These are phyloP conservation scores for Artemisia argyi DNA, from an alignment of 129 eudicot genomes.

Conservation along the genomic window DNA sequence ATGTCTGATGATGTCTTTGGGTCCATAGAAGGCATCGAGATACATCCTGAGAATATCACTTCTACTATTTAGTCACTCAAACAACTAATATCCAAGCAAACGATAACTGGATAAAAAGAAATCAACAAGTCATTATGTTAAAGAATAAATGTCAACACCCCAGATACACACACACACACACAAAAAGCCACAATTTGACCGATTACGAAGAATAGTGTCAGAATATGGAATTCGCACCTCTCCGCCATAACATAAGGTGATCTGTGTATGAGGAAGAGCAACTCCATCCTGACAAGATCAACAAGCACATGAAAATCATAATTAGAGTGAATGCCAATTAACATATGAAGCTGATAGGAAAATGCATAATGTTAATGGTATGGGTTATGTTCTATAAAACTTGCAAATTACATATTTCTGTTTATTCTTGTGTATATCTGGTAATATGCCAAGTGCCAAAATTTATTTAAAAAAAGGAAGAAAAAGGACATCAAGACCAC, in stretches of 20 bases:
- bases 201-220: not conserved
- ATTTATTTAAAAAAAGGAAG: not conserved
- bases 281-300: conserved; percentile 98
- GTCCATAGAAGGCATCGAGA: conserved; percentile 99
- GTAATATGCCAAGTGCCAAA: not conserved
- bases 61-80: conserved; percentile 13
- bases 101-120: not conserved
- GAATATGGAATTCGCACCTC: conserved; percentile 57
- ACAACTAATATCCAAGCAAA: not conserved
- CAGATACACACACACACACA: not conserved
- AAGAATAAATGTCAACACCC: not conserved
- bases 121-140: not conserved
- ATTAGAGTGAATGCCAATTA: no score
- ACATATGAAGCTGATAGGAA: no score
- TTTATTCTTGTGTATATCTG: not conserved
- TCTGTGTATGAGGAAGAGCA: conserved; percentile 81
- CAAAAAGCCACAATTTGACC: not conserved
- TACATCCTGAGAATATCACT: conserved; percentile 59
- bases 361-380: no score
- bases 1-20: conserved; percentile 97
- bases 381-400: no score
- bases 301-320: not conserved
- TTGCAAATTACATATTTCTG: not conserved
- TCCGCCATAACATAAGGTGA: conserved; percentile 79
- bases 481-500: conserved; percentile 36